Percentiles rank a stretch among this genome's conserved stretches.
These are phyloP conservation scores for Fusarium sororula DNA, from an alignment of 2,329 filamentous ascomycete species.

Conservation along the genomic window DNA sequence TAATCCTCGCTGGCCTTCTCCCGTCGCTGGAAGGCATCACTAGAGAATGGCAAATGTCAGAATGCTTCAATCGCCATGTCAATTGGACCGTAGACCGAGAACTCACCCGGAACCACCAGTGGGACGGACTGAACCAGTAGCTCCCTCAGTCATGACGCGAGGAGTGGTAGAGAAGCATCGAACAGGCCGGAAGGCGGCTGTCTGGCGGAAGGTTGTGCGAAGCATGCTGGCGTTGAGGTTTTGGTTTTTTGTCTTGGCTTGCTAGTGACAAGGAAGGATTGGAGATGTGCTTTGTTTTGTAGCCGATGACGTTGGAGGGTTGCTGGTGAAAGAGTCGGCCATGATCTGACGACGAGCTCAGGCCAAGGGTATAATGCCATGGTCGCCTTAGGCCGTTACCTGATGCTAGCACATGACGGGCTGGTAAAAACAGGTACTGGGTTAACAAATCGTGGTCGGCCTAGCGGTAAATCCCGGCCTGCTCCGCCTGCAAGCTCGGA, in stretches of 20 bases:
- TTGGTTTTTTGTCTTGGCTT: conserved; percentile 12
- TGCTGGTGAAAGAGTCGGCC: conserved; percentile 27
- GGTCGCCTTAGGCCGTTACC: conserved; percentile 27
- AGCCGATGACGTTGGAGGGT: conserved; percentile 42
- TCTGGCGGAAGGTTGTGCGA: conserved; percentile 69
- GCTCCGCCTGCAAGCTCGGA: conserved; percentile 31
- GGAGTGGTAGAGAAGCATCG: conserved; percentile 70
- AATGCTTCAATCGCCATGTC: background rate
- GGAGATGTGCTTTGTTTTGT: conserved; percentile 31
- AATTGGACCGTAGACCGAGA: conserved; percentile 11
- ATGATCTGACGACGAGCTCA: conserved; percentile 39
- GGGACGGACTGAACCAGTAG: conserved; percentile 70
- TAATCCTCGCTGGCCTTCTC: conserved; percentile 88
- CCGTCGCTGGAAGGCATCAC: conserved; percentile 91
- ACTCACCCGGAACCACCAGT: conserved; percentile 64
- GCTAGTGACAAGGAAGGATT: conserved; percentile 7
- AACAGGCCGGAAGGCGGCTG: conserved; percentile 63
- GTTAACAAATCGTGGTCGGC: conserved; percentile 16
- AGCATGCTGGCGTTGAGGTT: conserved; percentile 63
- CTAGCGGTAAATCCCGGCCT: conserved; percentile 39
- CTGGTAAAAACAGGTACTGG: conserved; percentile 3
- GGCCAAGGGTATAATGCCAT: background rate
- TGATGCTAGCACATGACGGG: rapidly evolving
- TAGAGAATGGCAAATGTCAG: conserved; percentile 48
- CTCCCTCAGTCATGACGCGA: conserved; percentile 73